Conservation (phyloP, 768 basidiomycete species). For the Basidioascus undulatus region DNA sequence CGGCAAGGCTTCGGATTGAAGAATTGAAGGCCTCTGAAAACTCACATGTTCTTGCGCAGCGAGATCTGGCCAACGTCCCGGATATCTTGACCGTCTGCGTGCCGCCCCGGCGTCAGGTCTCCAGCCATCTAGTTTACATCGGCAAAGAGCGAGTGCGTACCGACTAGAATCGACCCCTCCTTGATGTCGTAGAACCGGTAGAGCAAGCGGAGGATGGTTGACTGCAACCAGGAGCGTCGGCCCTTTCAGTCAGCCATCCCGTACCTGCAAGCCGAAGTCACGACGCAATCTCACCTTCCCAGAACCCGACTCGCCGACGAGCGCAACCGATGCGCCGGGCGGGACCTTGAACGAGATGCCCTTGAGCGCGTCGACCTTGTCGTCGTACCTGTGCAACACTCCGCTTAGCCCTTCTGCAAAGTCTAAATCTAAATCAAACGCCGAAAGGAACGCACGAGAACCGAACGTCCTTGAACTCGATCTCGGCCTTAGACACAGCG, state of each 20-base stretch:
- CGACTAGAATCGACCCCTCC: slow-evolving; percentile 29
- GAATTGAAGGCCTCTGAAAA: slow-evolving; percentile 52
- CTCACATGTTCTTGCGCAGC: slow-evolving; percentile 57
- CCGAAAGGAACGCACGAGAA: slow-evolving; percentile 54
- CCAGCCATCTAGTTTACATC: too few relatives aligned
- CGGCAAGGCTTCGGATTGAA: background rate
- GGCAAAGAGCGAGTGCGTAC: too few relatives aligned
- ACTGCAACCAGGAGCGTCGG: too few relatives aligned
- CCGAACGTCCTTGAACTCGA: slow-evolving; percentile 73
- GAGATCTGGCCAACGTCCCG: slow-evolving; percentile 62
- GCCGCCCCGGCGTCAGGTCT: too few relatives aligned
- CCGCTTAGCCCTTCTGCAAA: background rate
- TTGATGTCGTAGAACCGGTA: slow-evolving; percentile 80
- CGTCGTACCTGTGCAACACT: slow-evolving; percentile 10
- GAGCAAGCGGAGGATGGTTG: slow-evolving; percentile 45
- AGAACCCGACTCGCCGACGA: slow-evolving; percentile 32
- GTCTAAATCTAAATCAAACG: too few relatives aligned
- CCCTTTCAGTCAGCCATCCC: too few relatives aligned
- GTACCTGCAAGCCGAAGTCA: too few relatives aligned
- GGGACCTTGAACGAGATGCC: slow-evolving; percentile 71
- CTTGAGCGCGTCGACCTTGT: slow-evolving; percentile 33
- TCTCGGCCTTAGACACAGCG: slow-evolving; percentile 43
- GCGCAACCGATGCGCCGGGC: slow-evolving; percentile 62
- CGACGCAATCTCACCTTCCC: slow-evolving; percentile 7
- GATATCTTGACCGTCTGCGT: slow-evolving; percentile 71